A percentile compares a stretch with the other conserved stretches of the same genome.
Evolutionary conservation across 768 basidiomycete genomes (phyloP).

Genomic region (Kondoa subrosea): DNA sequence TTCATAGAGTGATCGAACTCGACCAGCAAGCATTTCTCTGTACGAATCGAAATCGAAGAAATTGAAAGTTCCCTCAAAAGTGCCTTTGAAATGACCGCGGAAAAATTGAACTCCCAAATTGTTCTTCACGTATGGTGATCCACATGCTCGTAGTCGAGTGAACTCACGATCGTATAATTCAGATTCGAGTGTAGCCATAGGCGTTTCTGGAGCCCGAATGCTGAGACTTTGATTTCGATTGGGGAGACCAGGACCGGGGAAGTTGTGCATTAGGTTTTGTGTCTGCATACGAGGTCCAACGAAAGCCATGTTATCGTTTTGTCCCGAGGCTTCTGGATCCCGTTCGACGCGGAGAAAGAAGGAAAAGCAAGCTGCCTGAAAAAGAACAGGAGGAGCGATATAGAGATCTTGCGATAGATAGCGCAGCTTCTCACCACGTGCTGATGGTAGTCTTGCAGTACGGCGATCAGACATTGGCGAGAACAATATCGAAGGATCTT

Average conservation of each 20-base stretch:
- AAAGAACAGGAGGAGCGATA: constrained; percentile 32
- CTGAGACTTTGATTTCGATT: constrained; percentile 11
- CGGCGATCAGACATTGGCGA: constrained; percentile 23
- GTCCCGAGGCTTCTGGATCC: constrained; percentile 17
- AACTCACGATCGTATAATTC: constrained; percentile 32
- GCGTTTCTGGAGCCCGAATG: constrained; percentile 17
- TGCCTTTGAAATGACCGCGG: constrained; percentile 21
- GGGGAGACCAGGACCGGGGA: background rate
- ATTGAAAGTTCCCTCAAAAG: constrained; percentile 29
- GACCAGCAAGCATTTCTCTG: constrained; percentile 36
- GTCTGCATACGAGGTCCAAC: background rate
- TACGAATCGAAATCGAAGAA: constrained; percentile 69
- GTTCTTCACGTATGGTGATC: constrained; percentile 29
- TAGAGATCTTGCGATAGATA: constrained; percentile 30
- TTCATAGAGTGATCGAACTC: constrained; percentile 44
- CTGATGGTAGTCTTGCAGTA: constrained; percentile 13
- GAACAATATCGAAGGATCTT: constrained; percentile 32
- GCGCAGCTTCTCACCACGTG: constrained; percentile 19
- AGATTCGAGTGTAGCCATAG: constrained; percentile 23
- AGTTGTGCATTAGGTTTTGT: background rate
- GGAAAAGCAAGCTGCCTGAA: constrained; percentile 34
- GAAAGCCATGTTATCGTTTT: background rate
- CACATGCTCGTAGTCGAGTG: constrained; percentile 28
- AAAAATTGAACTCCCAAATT: constrained; percentile 26
- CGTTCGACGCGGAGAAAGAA: constrained; percentile 30